phyloP scores from a whole-genome alignment of 345 rosid species.

The Eucalyptus lansdowneana region DNA sequence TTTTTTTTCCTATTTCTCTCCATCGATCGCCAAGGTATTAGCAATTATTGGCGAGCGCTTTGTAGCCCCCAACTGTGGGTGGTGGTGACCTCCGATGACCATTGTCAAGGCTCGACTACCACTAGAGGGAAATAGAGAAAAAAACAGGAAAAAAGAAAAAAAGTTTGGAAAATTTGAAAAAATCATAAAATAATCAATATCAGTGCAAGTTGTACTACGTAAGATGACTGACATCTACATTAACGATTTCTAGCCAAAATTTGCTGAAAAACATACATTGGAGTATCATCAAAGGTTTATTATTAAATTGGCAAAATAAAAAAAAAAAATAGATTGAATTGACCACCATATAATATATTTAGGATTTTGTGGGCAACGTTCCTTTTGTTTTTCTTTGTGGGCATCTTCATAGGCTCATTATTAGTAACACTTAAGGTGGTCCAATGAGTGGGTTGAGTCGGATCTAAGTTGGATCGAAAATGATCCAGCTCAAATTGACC shows the following conservation, averaged over 20 bases:
- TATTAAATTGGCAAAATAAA: too few relatives aligned
- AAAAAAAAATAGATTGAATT: neutral
- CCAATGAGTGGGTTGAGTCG: neutral
- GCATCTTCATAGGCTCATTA: neutral
- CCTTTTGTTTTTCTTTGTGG: neutral
- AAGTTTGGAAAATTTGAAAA: too few relatives aligned
- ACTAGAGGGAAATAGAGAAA: neutral
- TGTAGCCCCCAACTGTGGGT: neutral
- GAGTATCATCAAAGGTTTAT: neutral
- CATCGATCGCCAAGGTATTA: neutral
- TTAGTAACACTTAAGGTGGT: neutral
- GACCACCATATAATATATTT: neutral
- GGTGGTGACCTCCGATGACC: neutral
- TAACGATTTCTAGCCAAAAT: neutral
- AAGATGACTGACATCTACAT: rapidly evolving
- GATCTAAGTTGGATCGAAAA: neutral
- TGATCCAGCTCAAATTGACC: rapidly evolving
- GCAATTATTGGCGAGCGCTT: neutral
- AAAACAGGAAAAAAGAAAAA: rapidly evolving
- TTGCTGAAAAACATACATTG: rapidly evolving
- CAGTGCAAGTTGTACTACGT: rapidly evolving
- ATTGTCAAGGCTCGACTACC: neutral
- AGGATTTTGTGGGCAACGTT: neutral
- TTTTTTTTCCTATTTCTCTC: neutral
- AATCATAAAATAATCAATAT: neutral